A percentile compares a stretch with the other conserved stretches of the same genome.
phyloP scores from a whole-genome alignment of 495 filamentous ascomycete genomes.

The Saxophila tyrrhenica region DNA sequence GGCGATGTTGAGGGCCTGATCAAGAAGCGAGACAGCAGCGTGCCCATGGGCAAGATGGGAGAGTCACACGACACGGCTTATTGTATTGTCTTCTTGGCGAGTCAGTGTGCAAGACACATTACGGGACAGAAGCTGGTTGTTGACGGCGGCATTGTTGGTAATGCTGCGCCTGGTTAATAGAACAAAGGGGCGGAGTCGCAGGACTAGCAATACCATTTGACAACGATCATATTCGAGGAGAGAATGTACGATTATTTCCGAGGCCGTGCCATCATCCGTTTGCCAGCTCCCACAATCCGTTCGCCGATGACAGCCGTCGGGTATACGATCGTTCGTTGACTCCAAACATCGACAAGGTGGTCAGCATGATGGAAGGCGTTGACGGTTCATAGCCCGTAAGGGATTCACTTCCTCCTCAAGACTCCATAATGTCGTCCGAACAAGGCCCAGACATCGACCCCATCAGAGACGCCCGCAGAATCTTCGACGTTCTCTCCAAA shows the following conservation, averaged over 20 bases:
- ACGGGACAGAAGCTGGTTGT: background rate
- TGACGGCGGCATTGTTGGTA: background rate
- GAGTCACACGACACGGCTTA: background rate
- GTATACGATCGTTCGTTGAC: background rate
- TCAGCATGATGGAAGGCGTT: background rate
- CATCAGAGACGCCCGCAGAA: background rate
- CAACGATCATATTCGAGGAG: background rate
- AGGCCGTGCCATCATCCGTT: too few relatives aligned
- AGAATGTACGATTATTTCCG: background rate
- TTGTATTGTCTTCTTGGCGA: background rate
- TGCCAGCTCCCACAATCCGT: background rate
- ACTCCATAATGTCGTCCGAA: background rate
- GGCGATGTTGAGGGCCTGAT: background rate
- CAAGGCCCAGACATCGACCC: background rate
- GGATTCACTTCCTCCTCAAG: background rate
- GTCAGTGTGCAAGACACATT: background rate
- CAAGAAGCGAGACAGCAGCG: background rate
- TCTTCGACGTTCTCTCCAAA: background rate
- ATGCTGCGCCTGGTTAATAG: background rate
- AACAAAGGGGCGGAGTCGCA: background rate
- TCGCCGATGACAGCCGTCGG: background rate
- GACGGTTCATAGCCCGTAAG: background rate
- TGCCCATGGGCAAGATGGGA: constrained; percentile 1
- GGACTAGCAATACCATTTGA: background rate
- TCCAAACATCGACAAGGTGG: background rate